These are phyloP conservation scores for Acacia pycnantha DNA, from an alignment of 331 rosid genomes.

Conservation along the genomic window DNA sequence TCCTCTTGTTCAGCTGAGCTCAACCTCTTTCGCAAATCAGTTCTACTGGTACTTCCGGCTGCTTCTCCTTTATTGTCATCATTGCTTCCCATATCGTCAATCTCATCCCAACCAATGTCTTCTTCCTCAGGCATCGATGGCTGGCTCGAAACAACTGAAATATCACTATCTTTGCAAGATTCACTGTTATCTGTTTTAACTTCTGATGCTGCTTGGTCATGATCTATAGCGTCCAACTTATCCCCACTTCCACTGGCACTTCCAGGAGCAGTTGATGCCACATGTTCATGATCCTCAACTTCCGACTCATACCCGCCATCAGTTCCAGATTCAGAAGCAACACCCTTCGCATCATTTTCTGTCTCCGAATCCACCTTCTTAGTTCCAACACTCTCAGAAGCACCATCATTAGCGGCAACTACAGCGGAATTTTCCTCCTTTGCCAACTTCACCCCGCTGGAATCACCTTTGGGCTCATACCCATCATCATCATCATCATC, in stretches of 20 bases:
- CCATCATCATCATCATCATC: conserved; percentile 51
- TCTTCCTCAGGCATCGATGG: conserved; percentile 76
- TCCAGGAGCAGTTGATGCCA: conserved; percentile 25
- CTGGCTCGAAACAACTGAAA: conserved; percentile 83
- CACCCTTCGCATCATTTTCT: conserved; percentile 28
- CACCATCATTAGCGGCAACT: conserved; percentile 8
- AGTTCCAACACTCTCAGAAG: conserved; percentile 22
- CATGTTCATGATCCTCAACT: conserved; percentile 30
- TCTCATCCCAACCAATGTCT: conserved; percentile 87
- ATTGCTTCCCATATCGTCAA: conserved; percentile 70
- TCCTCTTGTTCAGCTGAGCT: conserved; percentile 64
- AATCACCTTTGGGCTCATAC: conserved; percentile 34
- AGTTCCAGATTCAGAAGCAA: conserved; percentile 30
- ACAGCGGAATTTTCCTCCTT: conserved; percentile 29
- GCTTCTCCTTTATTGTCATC: conserved; percentile 57
- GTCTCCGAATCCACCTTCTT: conserved; percentile 31
- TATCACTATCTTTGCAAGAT: conserved; percentile 77
- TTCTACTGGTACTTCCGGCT: conserved; percentile 34
- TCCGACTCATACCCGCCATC: conserved; percentile 31
- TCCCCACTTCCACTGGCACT: conserved; percentile 32
- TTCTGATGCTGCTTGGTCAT: conserved; percentile 43
- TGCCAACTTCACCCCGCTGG: conserved; percentile 27
- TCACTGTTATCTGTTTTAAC: conserved; percentile 51
- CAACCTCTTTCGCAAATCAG: conserved; percentile 57
- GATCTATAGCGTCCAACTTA: conserved; percentile 36